Conservation (phyloP, 169 alveolate genomes). For the Besnoitia besnoiti region DNA sequence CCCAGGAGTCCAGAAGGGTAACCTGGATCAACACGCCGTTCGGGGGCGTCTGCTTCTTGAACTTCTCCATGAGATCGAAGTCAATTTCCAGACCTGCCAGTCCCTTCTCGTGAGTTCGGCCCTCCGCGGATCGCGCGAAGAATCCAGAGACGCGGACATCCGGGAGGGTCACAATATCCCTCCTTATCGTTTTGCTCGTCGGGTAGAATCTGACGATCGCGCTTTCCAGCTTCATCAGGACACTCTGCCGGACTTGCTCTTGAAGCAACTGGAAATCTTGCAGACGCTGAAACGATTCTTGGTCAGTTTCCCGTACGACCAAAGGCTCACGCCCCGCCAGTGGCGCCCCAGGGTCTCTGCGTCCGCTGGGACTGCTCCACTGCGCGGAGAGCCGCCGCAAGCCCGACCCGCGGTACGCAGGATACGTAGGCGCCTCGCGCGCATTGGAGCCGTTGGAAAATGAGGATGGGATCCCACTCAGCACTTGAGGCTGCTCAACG, state of each 20-base stretch:
- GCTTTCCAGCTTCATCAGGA: conserved; percentile 28
- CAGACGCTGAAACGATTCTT: not conserved
- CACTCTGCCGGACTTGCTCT: conserved; percentile 18
- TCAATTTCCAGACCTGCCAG: conserved; percentile 34
- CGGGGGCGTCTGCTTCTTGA: conserved; percentile 19
- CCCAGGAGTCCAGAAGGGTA: conserved; percentile 12
- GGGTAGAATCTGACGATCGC: conserved; percentile 28
- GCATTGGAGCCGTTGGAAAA: no score
- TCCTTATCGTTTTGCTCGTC: not conserved
- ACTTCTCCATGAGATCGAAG: conserved; percentile 13
- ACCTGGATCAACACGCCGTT: conserved; percentile 21
- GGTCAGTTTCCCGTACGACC: not conserved
- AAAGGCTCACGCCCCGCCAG: no score
- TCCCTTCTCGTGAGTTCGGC: conserved; percentile 28
- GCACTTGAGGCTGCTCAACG: not conserved
- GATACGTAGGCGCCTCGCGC: no score
- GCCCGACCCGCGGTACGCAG: no score
- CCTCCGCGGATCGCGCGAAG: conserved; percentile 25
- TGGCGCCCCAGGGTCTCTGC: no score
- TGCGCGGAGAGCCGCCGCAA: no score
- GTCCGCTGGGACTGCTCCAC: no score
- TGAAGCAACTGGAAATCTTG: conserved; percentile 28
- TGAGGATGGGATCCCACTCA: no score
- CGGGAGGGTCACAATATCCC: not conserved
- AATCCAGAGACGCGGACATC: conserved; percentile 37